A percentile compares a stretch with the other conserved stretches of the same genome.
These are phyloP conservation scores for Acer negundo DNA, from an alignment of 345 rosid genomes.

Conservation along the genomic window DNA sequence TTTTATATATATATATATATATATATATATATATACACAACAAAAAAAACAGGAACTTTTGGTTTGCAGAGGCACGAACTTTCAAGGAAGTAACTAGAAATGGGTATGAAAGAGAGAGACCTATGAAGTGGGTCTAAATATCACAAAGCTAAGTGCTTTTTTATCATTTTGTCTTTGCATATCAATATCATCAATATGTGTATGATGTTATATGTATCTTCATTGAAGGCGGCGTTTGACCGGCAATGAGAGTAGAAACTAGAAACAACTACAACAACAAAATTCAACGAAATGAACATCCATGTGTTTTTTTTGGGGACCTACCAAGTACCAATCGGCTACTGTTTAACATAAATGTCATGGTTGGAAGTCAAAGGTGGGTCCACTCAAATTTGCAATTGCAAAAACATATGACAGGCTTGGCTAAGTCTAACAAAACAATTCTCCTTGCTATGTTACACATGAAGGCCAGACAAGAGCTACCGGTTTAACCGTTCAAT, in stretches of 20 bases:
- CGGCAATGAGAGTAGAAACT: neutral
- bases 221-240: neutral
- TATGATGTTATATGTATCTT: too few species aligned
- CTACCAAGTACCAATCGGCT: neutral
- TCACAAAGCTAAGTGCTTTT: too few species aligned
- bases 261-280: neutral
- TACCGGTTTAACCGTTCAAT: too few species aligned
- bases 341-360: neutral
- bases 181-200: too few species aligned
- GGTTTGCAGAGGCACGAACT: neutral
- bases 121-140: too few species aligned
- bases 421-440: too few species aligned
- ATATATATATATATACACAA: neutral
- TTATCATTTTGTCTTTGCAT: neutral
- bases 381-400: too few species aligned
- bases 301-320: neutral
- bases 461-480: too few species aligned
- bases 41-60: neutral
- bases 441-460: too few species aligned
- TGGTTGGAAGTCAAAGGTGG: too few species aligned
- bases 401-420: too few species aligned
- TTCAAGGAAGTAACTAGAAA: neutral
- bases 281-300: too few species aligned
- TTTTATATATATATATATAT: neutral
- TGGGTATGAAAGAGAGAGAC: neutral